These are phyloP conservation scores for Diaporthe caulivora DNA, from an alignment of 2,329 filamentous ascomycete species.

Conservation along the genomic window DNA sequence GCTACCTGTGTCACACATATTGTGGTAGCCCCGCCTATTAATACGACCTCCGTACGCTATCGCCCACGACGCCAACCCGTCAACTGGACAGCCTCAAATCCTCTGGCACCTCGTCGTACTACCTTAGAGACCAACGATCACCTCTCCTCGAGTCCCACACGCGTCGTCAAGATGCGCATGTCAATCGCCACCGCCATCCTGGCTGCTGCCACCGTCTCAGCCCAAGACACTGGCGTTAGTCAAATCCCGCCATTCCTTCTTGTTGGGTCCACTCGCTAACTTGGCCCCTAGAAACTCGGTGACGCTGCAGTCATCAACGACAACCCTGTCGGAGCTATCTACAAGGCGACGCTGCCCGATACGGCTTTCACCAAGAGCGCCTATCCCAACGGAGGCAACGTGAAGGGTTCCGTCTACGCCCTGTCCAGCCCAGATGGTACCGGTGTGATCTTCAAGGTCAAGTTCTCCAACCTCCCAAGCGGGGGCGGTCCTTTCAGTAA, in stretches of 20 bases:
- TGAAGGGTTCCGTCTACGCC: constrained; percentile 46
- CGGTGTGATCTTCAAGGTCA: constrained; percentile 49
- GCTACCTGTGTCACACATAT: constrained; percentile 3
- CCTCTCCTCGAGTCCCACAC: not conserved
- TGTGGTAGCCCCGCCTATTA: not conserved
- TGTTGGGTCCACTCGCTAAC: not conserved
- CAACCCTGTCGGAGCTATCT: constrained; percentile 35
- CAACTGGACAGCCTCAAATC: not conserved
- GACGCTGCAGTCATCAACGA: constrained; percentile 33
- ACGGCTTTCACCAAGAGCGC: constrained; percentile 33
- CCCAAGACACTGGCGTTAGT: constrained; percentile 32
- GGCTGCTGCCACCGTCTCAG: constrained; percentile 22
- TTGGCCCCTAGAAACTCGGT: constrained; percentile 18
- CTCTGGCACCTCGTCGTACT: not conserved
- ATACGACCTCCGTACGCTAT: not conserved
- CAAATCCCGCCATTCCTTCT: not conserved
- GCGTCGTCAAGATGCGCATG: constrained; percentile 28
- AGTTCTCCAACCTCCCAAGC: constrained; percentile 49
- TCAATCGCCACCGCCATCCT: constrained; percentile 2
- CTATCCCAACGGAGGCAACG: constrained; percentile 37
- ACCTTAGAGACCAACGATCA: not conserved
- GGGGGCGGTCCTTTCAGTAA: constrained; percentile 50
- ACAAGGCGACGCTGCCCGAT: constrained; percentile 32
- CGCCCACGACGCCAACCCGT: not conserved
- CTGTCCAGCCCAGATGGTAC: constrained; percentile 44